A percentile compares a stretch with the other conserved stretches of the same genome.
phyloP scores from a whole-genome alignment of 768 basidiomycete genomes.

The Amanita thiersii region DNA sequence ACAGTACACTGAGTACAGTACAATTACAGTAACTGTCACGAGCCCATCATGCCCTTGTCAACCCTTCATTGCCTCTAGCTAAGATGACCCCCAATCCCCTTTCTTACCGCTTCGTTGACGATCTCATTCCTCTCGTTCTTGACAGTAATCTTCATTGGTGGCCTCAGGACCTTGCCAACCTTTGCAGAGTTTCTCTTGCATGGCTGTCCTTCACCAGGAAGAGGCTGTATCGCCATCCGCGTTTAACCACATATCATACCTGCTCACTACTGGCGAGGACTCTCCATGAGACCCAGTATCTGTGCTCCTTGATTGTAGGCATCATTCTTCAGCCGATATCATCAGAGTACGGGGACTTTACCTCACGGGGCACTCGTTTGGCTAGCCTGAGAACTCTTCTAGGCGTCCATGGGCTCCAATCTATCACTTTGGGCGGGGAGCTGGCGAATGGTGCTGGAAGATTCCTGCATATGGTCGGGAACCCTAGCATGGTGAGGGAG shows the following conservation, averaged over 20 bases:
- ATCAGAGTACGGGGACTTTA: conserved; percentile 4
- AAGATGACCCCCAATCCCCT: neutral
- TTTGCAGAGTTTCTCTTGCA: conserved; percentile 40
- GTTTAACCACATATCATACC: conserved; percentile 30
- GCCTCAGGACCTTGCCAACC: conserved; percentile 38
- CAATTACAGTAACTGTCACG: no score
- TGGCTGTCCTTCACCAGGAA: conserved; percentile 38
- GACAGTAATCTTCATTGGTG: conserved; percentile 44
- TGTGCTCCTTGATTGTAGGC: conserved; percentile 28
- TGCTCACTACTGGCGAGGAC: conserved; percentile 34
- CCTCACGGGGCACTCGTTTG: neutral
- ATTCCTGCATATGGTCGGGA: conserved; percentile 33
- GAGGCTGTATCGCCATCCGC: conserved; percentile 36
- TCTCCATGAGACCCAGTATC: conserved; percentile 25
- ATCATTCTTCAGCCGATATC: conserved; percentile 32
- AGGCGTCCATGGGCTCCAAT: conserved; percentile 29
- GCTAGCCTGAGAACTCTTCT: conserved; percentile 31
- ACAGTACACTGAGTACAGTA: no score
- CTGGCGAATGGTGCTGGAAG: conserved; percentile 38
- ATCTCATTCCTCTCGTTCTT: conserved; percentile 46
- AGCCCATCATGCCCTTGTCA: no score
- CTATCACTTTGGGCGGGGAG: conserved; percentile 40
- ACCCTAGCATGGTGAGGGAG: conserved; percentile 30
- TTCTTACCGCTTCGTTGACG: conserved; percentile 28
- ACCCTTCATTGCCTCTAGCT: neutral